A percentile compares a stretch with the other conserved stretches of the same genome.
Evolutionary conservation across 805 yeast genomes (phyloP).

Genomic region (Starmera pachycereana): DNA sequence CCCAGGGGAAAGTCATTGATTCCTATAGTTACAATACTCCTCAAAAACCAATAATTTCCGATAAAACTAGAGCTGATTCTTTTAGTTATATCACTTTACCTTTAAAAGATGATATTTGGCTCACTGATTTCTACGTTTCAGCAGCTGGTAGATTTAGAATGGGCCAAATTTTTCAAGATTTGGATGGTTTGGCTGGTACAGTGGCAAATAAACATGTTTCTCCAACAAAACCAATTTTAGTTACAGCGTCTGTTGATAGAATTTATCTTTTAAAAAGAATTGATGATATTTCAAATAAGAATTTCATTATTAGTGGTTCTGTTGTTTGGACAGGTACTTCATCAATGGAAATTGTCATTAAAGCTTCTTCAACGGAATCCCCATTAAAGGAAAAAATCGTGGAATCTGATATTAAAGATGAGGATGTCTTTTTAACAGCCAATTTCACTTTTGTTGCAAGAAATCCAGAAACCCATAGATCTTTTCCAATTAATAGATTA

Average conservation of each 20-base stretch:
- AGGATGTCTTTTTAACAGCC: slow-evolving; percentile 74
- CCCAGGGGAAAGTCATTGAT: slow-evolving; percentile 65
- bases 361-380: slow-evolving; percentile 68
- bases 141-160: slow-evolving; percentile 87
- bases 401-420: slow-evolving; percentile 48
- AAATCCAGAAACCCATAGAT: slow-evolving; percentile 83
- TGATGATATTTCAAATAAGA: slow-evolving; percentile 64
- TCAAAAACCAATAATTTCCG: slow-evolving; percentile 57
- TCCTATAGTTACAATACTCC: slow-evolving; percentile 65
- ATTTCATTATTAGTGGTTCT: slow-evolving; percentile 78
- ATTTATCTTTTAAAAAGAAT: slow-evolving; percentile 79
- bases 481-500: slow-evolving; percentile 76
- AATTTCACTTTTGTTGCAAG: slow-evolving; percentile 94
- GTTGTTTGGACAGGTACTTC: slow-evolving; percentile 94
- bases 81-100: slow-evolving; percentile 64
- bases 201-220: slow-evolving; percentile 87
- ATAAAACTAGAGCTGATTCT: slow-evolving; percentile 70
- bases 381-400: slow-evolving; percentile 41
- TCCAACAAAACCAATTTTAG: slow-evolving; percentile 95
- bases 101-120: slow-evolving; percentile 72
- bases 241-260: slow-evolving; percentile 90
- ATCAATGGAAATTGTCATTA: slow-evolving; percentile 90
- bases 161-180: slow-evolving; percentile 89
- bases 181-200: slow-evolving; percentile 90
- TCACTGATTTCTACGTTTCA: slow-evolving; percentile 80